Evolutionary conservation across 2,329 filamentous ascomycete genomes (phyloP).

Genomic region (Epichloe festucae): DNA sequence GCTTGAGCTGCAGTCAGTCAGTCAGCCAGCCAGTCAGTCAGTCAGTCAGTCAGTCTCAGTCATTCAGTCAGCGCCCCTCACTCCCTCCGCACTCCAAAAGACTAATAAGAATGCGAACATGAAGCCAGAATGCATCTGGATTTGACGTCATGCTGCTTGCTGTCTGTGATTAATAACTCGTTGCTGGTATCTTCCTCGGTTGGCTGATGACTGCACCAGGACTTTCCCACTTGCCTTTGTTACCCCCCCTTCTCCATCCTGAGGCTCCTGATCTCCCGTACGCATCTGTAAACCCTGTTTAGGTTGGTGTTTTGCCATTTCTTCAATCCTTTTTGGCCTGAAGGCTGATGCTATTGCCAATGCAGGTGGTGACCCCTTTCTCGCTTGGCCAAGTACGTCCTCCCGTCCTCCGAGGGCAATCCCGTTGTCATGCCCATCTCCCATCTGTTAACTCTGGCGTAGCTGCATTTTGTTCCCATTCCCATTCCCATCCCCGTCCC

Average conservation of each 20-base stretch:
- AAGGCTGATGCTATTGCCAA: not conserved
- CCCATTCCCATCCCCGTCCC: not conserved
- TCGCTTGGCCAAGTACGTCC: not conserved
- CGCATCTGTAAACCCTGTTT: not conserved
- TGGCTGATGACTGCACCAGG: not conserved
- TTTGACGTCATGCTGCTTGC: not conserved
- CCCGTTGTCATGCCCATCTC: not conserved
- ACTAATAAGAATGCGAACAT: too few relatives aligned
- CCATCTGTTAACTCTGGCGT: not conserved
- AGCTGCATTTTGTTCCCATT: slow-evolving; percentile 1
- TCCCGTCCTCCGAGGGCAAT: not conserved
- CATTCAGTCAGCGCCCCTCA: too few relatives aligned
- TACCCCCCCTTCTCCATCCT: not conserved
- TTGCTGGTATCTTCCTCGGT: not conserved
- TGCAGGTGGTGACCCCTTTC: not conserved
- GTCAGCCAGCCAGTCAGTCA: too few relatives aligned
- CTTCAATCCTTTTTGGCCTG: not conserved
- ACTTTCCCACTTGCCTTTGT: not conserved
- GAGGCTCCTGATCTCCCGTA: not conserved
- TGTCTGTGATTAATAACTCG: not conserved
- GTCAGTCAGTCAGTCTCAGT: too few relatives aligned
- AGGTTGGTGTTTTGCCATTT: slow-evolving; percentile 2
- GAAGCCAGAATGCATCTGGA: not conserved
- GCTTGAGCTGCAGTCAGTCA: too few relatives aligned
- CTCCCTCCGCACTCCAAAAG: too few relatives aligned